Evolutionary conservation across 1,284 basidiomycete genomes (phyloP).

Genomic region (Vanrija sp.): DNA sequence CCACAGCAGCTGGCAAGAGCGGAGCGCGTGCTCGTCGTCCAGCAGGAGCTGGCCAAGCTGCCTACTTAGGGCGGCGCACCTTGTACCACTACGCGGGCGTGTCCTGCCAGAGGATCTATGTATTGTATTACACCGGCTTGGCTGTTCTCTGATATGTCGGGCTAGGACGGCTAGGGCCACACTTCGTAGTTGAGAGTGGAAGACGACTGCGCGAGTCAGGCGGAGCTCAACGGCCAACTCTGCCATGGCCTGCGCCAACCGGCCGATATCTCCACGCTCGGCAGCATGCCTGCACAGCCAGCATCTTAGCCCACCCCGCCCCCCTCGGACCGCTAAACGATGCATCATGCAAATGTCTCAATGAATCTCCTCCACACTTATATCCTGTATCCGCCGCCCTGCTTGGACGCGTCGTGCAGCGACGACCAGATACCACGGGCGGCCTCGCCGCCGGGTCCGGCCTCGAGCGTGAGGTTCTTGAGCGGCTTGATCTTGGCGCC

Average conservation of each 20-base stretch:
- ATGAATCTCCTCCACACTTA: slow-evolving; percentile 11
- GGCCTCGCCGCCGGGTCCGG: slow-evolving; percentile 41
- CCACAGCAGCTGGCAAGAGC: slow-evolving; percentile 42
- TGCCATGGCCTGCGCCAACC: too few relatives aligned
- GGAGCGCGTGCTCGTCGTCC: slow-evolving; percentile 43
- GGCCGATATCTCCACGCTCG: too few relatives aligned
- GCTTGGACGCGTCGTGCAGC: slow-evolving; percentile 37
- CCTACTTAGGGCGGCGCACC: neutral
- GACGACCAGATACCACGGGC: slow-evolving; percentile 47
- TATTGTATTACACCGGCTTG: too few relatives aligned
- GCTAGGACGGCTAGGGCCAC: too few relatives aligned
- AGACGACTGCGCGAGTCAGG: too few relatives aligned
- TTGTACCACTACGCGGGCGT: too few relatives aligned
- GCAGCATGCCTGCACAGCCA: too few relatives aligned
- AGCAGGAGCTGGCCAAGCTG: slow-evolving; percentile 33
- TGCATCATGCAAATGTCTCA: neutral
- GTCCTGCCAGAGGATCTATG: too few relatives aligned
- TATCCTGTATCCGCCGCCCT: slow-evolving; percentile 43
- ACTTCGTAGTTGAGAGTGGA: too few relatives aligned
- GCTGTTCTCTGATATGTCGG: too few relatives aligned
- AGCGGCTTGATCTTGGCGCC: slow-evolving; percentile 48
- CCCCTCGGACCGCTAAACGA: neutral
- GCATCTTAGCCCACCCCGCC: too few relatives aligned
- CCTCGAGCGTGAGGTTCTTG: slow-evolving; percentile 45
- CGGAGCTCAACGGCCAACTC: too few relatives aligned